phyloP scores from a whole-genome alignment of 179 eudicot species.

The Patellifolia procumbens region DNA sequence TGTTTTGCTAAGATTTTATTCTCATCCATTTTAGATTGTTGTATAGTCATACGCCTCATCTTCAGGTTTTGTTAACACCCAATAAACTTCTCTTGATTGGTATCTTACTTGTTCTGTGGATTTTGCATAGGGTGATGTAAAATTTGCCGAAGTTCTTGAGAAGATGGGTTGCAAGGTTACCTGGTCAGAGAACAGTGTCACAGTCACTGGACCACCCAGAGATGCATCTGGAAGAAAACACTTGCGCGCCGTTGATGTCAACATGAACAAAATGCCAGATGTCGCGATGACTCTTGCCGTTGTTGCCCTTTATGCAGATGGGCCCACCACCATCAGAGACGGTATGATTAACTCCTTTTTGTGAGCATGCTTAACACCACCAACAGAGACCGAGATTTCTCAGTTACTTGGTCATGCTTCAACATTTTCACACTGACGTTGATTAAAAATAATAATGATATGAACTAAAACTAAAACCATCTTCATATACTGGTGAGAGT shows the following conservation, averaged over 20 bases:
- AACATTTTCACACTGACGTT: not conserved
- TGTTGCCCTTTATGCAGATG: constrained; percentile 92
- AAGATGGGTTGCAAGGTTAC: constrained; percentile 94
- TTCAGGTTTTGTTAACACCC: not conserved
- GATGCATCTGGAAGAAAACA: constrained; percentile 69
- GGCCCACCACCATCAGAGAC: constrained; percentile 92
- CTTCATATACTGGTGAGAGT: too few relatives aligned
- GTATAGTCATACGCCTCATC: not conserved
- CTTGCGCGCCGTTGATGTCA: constrained; percentile 78
- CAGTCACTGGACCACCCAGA: constrained; percentile 91
- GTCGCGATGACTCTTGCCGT: constrained; percentile 99
- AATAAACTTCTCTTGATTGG: not conserved
- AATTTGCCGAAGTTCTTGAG: constrained; percentile 96
- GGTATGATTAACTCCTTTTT: constrained; percentile 50
- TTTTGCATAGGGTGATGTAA: constrained; percentile 77
- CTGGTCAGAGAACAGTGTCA: constrained; percentile 94
- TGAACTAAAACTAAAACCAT: too few relatives aligned
- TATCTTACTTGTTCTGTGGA: not conserved
- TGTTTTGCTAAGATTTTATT: not conserved
- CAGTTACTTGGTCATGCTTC: not conserved
- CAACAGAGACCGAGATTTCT: not conserved
- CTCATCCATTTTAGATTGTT: not conserved
- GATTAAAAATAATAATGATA: not conserved
- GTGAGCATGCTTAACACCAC: constrained; percentile 4
- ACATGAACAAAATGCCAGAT: constrained; percentile 99